A percentile compares a stretch with the other conserved stretches of the same genome.
phyloP scores from a whole-genome alignment of 2,329 filamentous ascomycete genomes.

The Fusarium sp. region DNA sequence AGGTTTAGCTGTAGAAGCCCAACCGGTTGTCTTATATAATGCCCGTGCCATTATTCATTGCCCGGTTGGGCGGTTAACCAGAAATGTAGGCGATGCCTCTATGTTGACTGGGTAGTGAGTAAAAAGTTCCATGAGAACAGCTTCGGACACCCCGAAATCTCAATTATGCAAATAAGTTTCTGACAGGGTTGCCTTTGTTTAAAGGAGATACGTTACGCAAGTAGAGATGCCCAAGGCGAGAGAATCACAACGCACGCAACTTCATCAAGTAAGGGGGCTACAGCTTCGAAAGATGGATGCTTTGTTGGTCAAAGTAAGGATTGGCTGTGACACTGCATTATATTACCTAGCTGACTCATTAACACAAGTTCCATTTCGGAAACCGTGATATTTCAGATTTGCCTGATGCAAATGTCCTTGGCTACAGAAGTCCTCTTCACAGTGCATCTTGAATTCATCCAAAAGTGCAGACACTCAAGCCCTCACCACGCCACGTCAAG shows the following conservation, averaged over 20 bases:
- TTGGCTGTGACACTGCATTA: neutral
- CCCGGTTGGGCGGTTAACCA: conserved; percentile 7
- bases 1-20: neutral
- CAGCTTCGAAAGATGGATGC: neutral
- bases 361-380: conserved; percentile 6
- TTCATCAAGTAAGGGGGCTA: neutral
- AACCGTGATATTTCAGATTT: neutral
- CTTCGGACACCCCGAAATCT: neutral
- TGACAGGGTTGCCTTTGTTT: neutral
- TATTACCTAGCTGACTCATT: conserved; percentile 6
- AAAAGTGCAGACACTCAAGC: conserved; percentile 3
- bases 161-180: neutral
- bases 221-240: neutral
- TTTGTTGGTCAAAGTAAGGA: neutral
- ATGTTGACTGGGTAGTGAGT: neutral
- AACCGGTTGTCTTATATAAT: conserved; percentile 1
- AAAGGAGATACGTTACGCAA: neutral
- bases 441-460: neutral
- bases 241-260: neutral
- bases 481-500: conserved; percentile 6
- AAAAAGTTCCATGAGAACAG: neutral
- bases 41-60: conserved; percentile 14
- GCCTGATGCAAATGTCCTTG: neutral
- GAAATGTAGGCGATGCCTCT: neutral
- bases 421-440: conserved; percentile 3